Conservation (phyloP, 371 early-diverging fungal species). For the Phascolomyces articulosus region DNA sequence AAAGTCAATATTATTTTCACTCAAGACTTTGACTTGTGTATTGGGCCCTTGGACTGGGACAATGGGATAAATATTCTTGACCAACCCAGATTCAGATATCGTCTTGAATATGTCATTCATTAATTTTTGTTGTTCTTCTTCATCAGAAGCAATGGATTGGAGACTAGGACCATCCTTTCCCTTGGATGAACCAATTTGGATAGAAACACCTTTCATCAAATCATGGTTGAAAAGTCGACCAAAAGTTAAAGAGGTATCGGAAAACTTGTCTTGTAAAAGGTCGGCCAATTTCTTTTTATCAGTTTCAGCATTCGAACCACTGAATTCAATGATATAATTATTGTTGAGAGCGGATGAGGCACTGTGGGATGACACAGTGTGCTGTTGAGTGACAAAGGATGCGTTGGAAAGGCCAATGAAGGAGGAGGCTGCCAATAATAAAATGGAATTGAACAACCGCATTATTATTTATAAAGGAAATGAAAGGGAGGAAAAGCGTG, state of each 20-base stretch:
- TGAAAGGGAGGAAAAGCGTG: no score
- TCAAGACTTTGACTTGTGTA: background rate
- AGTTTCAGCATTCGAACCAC: background rate
- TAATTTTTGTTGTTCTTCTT: constrained; percentile 11
- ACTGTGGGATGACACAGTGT: background rate
- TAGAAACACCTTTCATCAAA: constrained; percentile 38
- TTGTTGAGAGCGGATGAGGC: background rate
- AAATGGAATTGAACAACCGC: background rate
- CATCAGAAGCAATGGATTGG: background rate
- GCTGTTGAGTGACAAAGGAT: no score
- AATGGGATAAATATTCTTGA: constrained; percentile 35
- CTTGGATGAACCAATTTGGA: constrained; percentile 23
- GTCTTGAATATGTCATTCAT: constrained; percentile 18
- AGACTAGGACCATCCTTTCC: background rate
- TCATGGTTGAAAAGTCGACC: constrained; percentile 29
- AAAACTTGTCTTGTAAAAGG: constrained; percentile 24
- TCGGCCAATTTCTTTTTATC: constrained; percentile 19
- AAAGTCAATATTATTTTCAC: background rate
- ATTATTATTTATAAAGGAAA: background rate
- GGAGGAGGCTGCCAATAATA: background rate
- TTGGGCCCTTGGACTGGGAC: constrained; percentile 29
- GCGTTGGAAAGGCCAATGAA: background rate
- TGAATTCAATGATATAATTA: constrained; percentile 40
- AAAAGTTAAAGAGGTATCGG: constrained; percentile 26
- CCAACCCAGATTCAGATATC: constrained; percentile 26